Base-by-base conservation (phyloP, 2,329 filamentous ascomycete species). In the Talaromyces albobiverticillius region DNA sequence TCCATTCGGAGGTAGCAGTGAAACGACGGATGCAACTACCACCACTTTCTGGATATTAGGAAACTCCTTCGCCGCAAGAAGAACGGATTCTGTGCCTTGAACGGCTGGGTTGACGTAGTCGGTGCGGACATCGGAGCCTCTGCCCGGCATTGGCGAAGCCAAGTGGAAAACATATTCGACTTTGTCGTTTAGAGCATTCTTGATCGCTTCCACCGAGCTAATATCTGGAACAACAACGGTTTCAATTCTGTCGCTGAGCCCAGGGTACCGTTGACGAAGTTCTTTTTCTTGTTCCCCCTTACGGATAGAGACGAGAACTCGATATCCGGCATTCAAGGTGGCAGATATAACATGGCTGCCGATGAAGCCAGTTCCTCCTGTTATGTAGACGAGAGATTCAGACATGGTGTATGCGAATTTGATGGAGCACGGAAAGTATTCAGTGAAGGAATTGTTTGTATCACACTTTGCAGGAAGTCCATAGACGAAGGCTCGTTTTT, bases 351-450 rank as follows among this genome's bases (percentile, higher is more conserved):
- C 51, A 4, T 56, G 42, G 7, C 56, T 53, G n/a, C 62, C 62
- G 36, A 65, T 62, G 49, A 64, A 64, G 31, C 60, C 63, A 10
- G 60, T 63, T 4, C 60, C 56, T 16, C 62, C 63, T 29, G 63
- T 63, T 25, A 65, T 57, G 20, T 64, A 61, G 16, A 63, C 56
- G 2, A 60, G 51, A 1, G 29, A 11, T 18, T 34, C 42, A 8
- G 50, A 14, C 50, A 53, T 53, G 13, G 18, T 18, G 26, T 6
- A 29, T 29, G 26, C 26, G 26, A 29, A 6, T 29, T 29, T n/a
- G n/a, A n/a, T n/a, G n/a, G n/a, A n/a, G n/a, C n/a, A n/a, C n/a
- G n/a, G n/a, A n/a, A n/a, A n/a, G n/a, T n/a, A n/a, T n/a, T n/a
- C n/a, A n/a, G n/a, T n/a, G n/a, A n/a, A n/a, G n/a, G n/a, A n/a